Evolutionary conservation across 805 yeast genomes (phyloP).

Genomic region (Spathaspora sp.): DNA sequence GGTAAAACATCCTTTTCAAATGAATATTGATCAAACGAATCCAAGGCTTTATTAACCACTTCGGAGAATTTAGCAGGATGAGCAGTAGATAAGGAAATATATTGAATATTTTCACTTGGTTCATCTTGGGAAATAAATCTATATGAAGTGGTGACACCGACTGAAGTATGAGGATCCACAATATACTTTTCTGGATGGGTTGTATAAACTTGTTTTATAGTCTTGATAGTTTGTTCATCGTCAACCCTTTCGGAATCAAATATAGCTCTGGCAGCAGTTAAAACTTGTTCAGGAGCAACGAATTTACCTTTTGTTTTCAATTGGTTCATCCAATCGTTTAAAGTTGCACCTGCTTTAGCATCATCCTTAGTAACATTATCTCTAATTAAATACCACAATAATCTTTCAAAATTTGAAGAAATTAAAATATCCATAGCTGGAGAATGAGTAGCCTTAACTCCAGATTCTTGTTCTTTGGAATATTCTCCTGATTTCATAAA

Average conservation of each 20-base stretch:
- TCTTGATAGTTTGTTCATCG: conserved; percentile 71
- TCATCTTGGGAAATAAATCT: conserved; percentile 47
- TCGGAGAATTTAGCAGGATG: conserved; percentile 99
- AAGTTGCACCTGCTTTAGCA: conserved; percentile 65
- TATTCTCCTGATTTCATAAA: conserved; percentile 84
- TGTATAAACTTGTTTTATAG: conserved; percentile 70
- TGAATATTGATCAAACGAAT: conserved; percentile 64
- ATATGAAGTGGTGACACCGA: conserved; percentile 81
- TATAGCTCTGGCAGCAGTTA: conserved; percentile 61
- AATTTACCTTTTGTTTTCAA: conserved; percentile 77
- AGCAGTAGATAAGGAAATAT: conserved; percentile 88
- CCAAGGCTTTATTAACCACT: conserved; percentile 83
- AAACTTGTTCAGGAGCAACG: conserved; percentile 59
- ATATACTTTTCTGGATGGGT: conserved; percentile 65
- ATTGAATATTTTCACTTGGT: conserved; percentile 34
- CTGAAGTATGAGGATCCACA: conserved; percentile 95
- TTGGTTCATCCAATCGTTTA: conserved; percentile 73
- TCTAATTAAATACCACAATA: conserved; percentile 89
- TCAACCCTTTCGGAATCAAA: conserved; percentile 79
- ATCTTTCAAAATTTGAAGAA: conserved; percentile 93
- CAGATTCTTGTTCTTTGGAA: conserved; percentile 54
- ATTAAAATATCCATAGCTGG: conserved; percentile 99
- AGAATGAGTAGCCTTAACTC: conserved; percentile 82
- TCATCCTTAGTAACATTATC: conserved; percentile 55
- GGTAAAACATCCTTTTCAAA: conserved; percentile 90